These are phyloP conservation scores for Colletotrichum falcatum DNA, from an alignment of 2,329 filamentous ascomycete genomes.

Conservation along the genomic window DNA sequence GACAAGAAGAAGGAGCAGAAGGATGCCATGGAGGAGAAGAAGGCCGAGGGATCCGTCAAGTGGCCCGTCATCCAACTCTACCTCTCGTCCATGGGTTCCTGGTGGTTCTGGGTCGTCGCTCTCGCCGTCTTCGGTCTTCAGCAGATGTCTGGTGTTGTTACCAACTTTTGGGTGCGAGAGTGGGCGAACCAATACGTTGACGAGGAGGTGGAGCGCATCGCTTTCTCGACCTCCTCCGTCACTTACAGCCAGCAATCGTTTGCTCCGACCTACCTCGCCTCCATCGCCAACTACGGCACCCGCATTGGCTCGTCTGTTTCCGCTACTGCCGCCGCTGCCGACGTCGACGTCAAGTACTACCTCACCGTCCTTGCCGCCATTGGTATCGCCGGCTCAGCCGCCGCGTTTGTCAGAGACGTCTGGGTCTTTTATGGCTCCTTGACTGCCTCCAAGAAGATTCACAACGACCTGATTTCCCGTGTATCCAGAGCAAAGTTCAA, in stretches of 20 bases:
- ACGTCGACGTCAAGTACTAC: slow-evolving; percentile 87
- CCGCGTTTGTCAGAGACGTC: slow-evolving; percentile 85
- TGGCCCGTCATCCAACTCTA: slow-evolving; percentile 89
- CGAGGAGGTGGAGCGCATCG: slow-evolving; percentile 53
- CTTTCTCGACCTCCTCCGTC: slow-evolving; percentile 52
- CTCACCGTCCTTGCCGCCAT: slow-evolving; percentile 85
- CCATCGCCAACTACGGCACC: slow-evolving; percentile 54
- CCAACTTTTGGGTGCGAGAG: slow-evolving; percentile 93
- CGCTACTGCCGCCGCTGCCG: slow-evolving; percentile 51
- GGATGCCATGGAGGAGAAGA: slow-evolving; percentile 77
- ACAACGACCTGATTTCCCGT: slow-evolving; percentile 80
- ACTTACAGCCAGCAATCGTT: slow-evolving; percentile 51
- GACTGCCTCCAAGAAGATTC: slow-evolving; percentile 86
- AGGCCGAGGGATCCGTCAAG: slow-evolving; percentile 88
- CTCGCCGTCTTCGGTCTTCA: slow-evolving; percentile 81
- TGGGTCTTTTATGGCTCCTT: slow-evolving; percentile 95
- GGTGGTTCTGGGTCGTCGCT: slow-evolving; percentile 93
- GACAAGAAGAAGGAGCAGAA: slow-evolving; percentile 61
- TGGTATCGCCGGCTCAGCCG: slow-evolving; percentile 79
- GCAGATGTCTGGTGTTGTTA: slow-evolving; percentile 87
- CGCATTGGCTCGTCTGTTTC: slow-evolving; percentile 49
- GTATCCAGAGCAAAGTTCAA: slow-evolving; percentile 93
- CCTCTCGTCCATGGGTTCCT: slow-evolving; percentile 89
- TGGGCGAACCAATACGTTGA: slow-evolving; percentile 91
- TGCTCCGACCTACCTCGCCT: slow-evolving; percentile 55